Conservation (phyloP, 257 asterid species). For the Leptodermis oblonga region DNA sequence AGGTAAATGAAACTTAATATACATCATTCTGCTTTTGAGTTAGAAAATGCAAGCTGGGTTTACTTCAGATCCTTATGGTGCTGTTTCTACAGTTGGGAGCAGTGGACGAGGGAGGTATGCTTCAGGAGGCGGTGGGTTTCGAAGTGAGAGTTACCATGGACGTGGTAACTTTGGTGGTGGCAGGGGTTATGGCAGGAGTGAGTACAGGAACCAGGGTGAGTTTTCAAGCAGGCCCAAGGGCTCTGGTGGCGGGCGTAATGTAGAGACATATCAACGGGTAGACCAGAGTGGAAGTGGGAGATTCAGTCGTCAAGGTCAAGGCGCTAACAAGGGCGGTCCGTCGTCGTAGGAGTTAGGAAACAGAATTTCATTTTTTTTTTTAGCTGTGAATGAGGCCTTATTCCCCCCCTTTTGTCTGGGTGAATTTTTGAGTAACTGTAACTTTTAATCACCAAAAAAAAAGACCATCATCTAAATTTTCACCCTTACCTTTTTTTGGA, state of each 20-base stretch:
- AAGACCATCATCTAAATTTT: background rate
- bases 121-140: conserved; percentile 58
- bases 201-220: conserved; percentile 44
- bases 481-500: background rate
- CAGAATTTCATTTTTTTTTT: background rate
- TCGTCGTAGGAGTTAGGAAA: conserved; percentile 11
- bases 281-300: conserved; percentile 24
- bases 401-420: background rate
- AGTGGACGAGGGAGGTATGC: conserved; percentile 51
- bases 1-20: conserved; percentile 39
- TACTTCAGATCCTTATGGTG: background rate
- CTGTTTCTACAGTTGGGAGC: conserved; percentile 43
- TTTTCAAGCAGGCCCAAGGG: conserved; percentile 23
- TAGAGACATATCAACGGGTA: conserved; percentile 24
- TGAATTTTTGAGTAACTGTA: background rate
- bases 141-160: conserved; percentile 50
- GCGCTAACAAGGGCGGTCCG: conserved; percentile 14
- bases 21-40: background rate
- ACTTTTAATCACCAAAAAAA: background rate
- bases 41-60: background rate
- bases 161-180: conserved; percentile 55
- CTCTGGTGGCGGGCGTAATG: conserved; percentile 17
- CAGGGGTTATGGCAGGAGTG: conserved; percentile 50
- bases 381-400: conserved; percentile 3
- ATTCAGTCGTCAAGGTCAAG: conserved; percentile 21